Base-by-base conservation (phyloP, 2,329 filamentous ascomycete species). In the Ascochyta rabiei region DNA sequence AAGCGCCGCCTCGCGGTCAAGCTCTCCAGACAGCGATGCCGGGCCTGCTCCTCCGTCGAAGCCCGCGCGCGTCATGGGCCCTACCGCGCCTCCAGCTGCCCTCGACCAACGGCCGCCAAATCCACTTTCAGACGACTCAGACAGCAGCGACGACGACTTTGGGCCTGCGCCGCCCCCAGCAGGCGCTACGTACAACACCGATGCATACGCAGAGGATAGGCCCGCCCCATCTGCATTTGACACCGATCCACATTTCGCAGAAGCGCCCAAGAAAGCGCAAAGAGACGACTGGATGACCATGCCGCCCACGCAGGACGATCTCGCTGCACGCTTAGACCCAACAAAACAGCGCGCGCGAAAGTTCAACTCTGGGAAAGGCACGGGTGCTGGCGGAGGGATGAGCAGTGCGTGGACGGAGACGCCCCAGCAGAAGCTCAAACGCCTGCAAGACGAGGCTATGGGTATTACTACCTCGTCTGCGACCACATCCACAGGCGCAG, bases 361-460 rank as follows among this genome's bases (percentile, higher is more conserved):
- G 62, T 98, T 97, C 79, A 87, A 91, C 46, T 89, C 89, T 0
- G 85, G 86, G 5, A 87, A 85, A 67, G 80, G 82, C 3, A 80
- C 84, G 2, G 80, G 79, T 57, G 78, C 75, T 8, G 75, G 75
- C 4, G 71, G 71, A n/a, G 73, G 77, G 40, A 83, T 84, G 68
- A 86, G 85, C 19, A 68, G 61, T 43, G 86, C 93, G 38, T 98
- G 93, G 93, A 93, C 91, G 0, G 93, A 98, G 75, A 96, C 91
- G 8, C 90, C 91, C 0, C 90, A 93, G 71, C 85, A 97, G 76
- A 96, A 96, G 74, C 85, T 90, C 53, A 87, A 89, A 74, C 83
- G 91, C 34, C 77, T 97, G 19, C 87, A 89, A 64, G 87, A 96
- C 71, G 86, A 95, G 48, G 89, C 96, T 10, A 83, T 97, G 63